phyloP scores from a whole-genome alignment of 2,329 filamentous ascomycete genomes.

The Berkeleyomyces basicola region DNA sequence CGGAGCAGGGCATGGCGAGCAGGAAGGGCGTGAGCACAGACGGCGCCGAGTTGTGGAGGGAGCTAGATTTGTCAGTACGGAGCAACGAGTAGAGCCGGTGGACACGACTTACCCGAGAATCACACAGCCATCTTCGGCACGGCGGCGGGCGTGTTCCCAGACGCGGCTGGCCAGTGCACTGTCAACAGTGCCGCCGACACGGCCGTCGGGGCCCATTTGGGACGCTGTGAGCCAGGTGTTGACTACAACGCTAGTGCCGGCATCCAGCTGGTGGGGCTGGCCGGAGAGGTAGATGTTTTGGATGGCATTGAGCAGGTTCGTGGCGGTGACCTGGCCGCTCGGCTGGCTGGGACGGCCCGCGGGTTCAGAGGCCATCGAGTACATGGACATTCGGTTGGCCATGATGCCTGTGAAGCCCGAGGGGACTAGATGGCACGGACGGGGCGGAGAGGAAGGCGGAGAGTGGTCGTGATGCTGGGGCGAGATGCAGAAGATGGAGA shows the following conservation, averaged over 20 bases:
- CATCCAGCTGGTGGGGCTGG: constrained; percentile 73
- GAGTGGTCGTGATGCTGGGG: not conserved
- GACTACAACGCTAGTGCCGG: constrained; percentile 78
- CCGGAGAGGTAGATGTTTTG: constrained; percentile 76
- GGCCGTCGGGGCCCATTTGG: constrained; percentile 51
- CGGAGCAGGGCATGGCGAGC: constrained; percentile 58
- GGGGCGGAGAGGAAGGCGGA: not conserved
- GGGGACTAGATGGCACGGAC: not conserved
- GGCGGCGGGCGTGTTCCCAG: constrained; percentile 89
- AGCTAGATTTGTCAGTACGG: constrained; percentile 33
- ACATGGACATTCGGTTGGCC: constrained; percentile 52
- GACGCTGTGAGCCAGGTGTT: constrained; percentile 87
- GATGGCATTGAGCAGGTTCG: constrained; percentile 77
- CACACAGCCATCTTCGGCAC: constrained; percentile 91
- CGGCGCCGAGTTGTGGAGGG: constrained; percentile 74
- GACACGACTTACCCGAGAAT: constrained; percentile 55
- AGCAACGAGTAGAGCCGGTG: not conserved
- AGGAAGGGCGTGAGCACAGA: constrained; percentile 73
- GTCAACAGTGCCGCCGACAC: constrained; percentile 65
- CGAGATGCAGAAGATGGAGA: too few relatives aligned
- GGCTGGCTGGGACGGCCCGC: constrained; percentile 33
- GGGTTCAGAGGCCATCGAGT: constrained; percentile 49
- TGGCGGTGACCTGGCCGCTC: constrained; percentile 69
- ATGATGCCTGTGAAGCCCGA: constrained; percentile 23
- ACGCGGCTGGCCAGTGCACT: constrained; percentile 59